Percentiles rank a stretch among this genome's conserved stretches.
Conservation (phyloP, 202 grass and related monocot genomes). For the Setaria italica region DNA sequence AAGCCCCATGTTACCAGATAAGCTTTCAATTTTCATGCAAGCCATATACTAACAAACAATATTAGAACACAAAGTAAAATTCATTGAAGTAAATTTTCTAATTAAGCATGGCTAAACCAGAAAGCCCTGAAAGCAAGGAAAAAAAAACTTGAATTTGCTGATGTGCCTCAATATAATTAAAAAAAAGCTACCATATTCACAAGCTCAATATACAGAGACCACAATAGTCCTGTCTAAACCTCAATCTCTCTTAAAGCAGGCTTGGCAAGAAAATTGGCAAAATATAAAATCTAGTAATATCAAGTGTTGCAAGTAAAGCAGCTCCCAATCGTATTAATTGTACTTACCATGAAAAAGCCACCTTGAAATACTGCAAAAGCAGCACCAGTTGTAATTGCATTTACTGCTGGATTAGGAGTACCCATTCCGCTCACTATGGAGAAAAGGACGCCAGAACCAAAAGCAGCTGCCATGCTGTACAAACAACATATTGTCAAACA, state of each 20-base stretch:
- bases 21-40: constrained; percentile 15
- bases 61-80: constrained; percentile 20
- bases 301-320: constrained; percentile 17
- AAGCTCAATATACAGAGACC: neutral
- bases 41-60: neutral
- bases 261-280: neutral
- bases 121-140: neutral
- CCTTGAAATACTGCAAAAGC: constrained; percentile 94
- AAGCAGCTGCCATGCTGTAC: constrained; percentile 88
- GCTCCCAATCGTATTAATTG: neutral
- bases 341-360: constrained; percentile 83
- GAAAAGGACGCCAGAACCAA: constrained; percentile 91
- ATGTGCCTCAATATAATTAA: constrained; percentile 1
- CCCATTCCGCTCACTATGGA: constrained; percentile 90
- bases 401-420: constrained; percentile 74
- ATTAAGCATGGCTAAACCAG: constrained; percentile 13
- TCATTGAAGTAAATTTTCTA: neutral
- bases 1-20: neutral
- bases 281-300: constrained; percentile 14
- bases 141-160: neutral
- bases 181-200: neutral
- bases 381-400: constrained; percentile 79
- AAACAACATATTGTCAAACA: constrained; percentile 45
- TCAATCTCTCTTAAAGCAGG: constrained; percentile 23
- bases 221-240: constrained; percentile 26